A percentile compares a stretch with the other conserved stretches of the same genome.
These are phyloP conservation scores for Colletotrichum horii DNA, from an alignment of 2,329 filamentous ascomycete species.

Conservation along the genomic window DNA sequence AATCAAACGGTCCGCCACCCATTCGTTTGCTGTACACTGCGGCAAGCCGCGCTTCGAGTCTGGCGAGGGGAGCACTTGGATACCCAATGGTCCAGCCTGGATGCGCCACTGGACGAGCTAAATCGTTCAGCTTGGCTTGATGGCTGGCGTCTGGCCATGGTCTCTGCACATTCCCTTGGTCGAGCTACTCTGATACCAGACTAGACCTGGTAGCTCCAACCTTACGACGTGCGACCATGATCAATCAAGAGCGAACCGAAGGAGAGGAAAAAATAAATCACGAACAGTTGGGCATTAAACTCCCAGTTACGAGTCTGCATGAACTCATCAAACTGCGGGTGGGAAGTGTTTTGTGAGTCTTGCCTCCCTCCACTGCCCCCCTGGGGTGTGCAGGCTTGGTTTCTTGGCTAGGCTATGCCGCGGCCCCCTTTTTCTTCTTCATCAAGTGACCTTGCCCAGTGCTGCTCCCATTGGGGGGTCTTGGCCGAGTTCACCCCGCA, in stretches of 20 bases:
- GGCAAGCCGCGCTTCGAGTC: not conserved
- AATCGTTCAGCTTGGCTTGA: slow-evolving; percentile 9
- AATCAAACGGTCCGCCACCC: not conserved
- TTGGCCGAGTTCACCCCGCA: slow-evolving; percentile 7
- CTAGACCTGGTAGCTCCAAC: not conserved
- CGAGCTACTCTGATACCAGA: not conserved
- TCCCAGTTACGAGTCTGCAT: not conserved
- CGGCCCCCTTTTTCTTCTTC: not conserved
- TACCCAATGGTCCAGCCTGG: not conserved
- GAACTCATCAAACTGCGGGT: not conserved
- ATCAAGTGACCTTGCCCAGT: not conserved
- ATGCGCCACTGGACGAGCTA: not conserved
- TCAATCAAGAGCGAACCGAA: not conserved
- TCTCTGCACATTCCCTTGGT: not conserved
- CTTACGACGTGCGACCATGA: not conserved
- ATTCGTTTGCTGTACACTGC: not conserved
- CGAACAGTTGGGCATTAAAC: not conserved
- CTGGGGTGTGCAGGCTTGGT: not conserved
- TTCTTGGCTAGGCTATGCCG: not conserved
- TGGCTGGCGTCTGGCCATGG: slow-evolving; percentile 5
- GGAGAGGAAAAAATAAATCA: not conserved
- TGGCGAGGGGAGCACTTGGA: not conserved
- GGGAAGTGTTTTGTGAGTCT: not conserved
- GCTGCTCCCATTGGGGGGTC: not conserved
- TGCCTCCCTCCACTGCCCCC: not conserved